phyloP scores from a whole-genome alignment of 805 yeast genomes.

The Priceomyces carsonii region DNA sequence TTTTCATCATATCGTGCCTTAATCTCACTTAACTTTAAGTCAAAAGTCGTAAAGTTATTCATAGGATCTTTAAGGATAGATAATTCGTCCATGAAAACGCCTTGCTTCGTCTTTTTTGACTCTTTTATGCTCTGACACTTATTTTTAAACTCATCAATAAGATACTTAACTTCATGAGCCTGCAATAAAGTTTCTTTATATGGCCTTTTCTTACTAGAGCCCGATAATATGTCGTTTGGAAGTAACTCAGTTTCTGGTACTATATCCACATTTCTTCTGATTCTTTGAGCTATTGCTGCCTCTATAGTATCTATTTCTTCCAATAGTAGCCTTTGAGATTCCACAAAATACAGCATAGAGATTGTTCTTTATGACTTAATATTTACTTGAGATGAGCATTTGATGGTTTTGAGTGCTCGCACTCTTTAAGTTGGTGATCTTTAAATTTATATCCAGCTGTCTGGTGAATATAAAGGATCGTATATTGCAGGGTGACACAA shows the following conservation, averaged over 20 bases:
- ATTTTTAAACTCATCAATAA: conserved; percentile 48
- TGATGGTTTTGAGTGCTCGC: too few relatives aligned
- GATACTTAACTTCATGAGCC: conserved; percentile 63
- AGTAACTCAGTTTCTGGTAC: conserved; percentile 26
- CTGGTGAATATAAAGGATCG: neutral
- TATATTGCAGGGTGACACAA: neutral
- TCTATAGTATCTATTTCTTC: conserved; percentile 79
- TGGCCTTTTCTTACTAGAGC: conserved; percentile 37
- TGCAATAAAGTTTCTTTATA: conserved; percentile 56
- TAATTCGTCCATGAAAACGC: conserved; percentile 11
- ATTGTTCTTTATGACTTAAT: too few relatives aligned
- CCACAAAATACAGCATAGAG: conserved; percentile 20
- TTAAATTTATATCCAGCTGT: neutral
- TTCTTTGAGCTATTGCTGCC: conserved; percentile 59
- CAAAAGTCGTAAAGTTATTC: conserved; percentile 14
- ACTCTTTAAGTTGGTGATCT: too few relatives aligned
- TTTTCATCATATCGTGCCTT: conserved; percentile 6
- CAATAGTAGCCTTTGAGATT: conserved; percentile 34
- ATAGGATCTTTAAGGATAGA: conserved; percentile 14
- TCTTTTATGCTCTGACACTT: conserved; percentile 11
- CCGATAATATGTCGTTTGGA: conserved; percentile 12
- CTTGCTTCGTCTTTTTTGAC: conserved; percentile 5
- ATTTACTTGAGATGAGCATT: too few relatives aligned
- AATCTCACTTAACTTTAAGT: conserved; percentile 9
- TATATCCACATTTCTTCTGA: conserved; percentile 60